phyloP scores from a whole-genome alignment of 768 basidiomycete genomes.

The Thelephora ganbajun region DNA sequence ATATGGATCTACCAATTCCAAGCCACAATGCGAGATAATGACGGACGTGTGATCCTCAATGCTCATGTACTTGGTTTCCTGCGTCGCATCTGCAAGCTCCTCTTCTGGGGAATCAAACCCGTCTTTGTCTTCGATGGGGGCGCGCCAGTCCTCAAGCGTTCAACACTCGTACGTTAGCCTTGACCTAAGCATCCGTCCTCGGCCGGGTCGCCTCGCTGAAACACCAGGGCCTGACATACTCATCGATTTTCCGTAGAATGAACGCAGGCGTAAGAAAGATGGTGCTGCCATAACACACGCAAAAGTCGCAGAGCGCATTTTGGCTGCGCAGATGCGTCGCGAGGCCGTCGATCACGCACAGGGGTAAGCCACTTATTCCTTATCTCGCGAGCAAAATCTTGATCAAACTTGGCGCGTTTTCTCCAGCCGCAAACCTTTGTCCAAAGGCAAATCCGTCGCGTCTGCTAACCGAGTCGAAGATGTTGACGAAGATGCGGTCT shows the following conservation, averaged over 20 bases:
- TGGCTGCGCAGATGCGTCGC: slow-evolving; percentile 86
- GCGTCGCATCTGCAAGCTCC: slow-evolving; percentile 81
- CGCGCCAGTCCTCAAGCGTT: slow-evolving; percentile 79
- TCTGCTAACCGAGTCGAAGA: slow-evolving; percentile 28
- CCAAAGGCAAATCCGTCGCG: slow-evolving; percentile 33
- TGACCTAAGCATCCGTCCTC: no score
- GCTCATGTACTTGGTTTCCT: slow-evolving; percentile 89
- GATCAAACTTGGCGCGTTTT: background rate
- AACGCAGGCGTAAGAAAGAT: slow-evolving; percentile 80
- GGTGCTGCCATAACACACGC: slow-evolving; percentile 81
- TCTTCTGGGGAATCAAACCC: slow-evolving; percentile 96
- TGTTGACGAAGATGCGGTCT: slow-evolving; percentile 65
- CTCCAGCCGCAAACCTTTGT: background rate
- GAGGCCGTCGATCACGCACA: slow-evolving; percentile 65
- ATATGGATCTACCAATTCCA: slow-evolving; percentile 99
- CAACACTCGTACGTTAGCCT: slow-evolving; percentile 82
- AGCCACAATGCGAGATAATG: slow-evolving; percentile 97
- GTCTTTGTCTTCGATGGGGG: slow-evolving; percentile 99
- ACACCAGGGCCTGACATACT: no score
- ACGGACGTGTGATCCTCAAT: slow-evolving; percentile 79
- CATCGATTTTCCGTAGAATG: slow-evolving; percentile 37
- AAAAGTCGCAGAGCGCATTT: slow-evolving; percentile 79
- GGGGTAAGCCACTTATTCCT: slow-evolving; percentile 16
- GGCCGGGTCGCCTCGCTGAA: background rate
- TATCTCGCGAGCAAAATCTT: background rate